Percentiles rank a stretch among this genome's conserved stretches.
These are phyloP conservation scores for Catharanthus roseus DNA, from an alignment of 257 asterid species.

Conservation along the genomic window DNA sequence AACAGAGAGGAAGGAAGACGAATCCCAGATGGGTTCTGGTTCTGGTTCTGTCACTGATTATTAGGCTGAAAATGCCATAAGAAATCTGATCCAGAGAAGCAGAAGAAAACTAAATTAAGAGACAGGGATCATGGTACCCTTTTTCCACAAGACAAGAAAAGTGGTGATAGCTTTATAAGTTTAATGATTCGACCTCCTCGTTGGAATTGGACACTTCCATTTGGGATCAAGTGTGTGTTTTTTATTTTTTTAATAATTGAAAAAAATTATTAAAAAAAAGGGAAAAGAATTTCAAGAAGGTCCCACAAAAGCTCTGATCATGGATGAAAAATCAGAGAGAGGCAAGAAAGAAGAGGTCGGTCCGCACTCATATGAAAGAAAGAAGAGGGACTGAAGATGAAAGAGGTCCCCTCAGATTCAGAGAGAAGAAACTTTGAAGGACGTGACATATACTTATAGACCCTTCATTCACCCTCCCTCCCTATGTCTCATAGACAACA, in stretches of 20 bases:
- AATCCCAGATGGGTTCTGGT: neutral
- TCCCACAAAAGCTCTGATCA: slow-evolving; percentile 1
- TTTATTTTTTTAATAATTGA: neutral
- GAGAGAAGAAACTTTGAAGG: neutral
- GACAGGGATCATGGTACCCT: neutral
- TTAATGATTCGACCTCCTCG: slow-evolving; percentile 10
- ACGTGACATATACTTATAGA: neutral
- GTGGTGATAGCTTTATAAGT: slow-evolving; percentile 6
- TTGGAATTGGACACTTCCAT: slow-evolving; percentile 9
- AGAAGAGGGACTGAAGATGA: neutral
- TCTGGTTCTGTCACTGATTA: too few relatives aligned
- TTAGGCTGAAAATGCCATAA: too few relatives aligned
- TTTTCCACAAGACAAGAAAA: slow-evolving; percentile 3
- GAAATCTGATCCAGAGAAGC: slow-evolving; percentile 1
- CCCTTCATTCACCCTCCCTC: neutral
- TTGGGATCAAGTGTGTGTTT: neutral
- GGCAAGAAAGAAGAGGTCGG: neutral
- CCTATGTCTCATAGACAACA: neutral
- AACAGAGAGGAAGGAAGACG: neutral
- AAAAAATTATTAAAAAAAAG: neutral
- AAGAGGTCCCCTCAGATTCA: neutral
- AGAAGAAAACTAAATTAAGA: neutral
- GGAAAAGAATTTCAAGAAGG: neutral
- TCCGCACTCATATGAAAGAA: neutral
- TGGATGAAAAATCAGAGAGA: neutral